A percentile compares a stretch with the other conserved stretches of the same genome.
phyloP scores from a whole-genome alignment of 441 rosid species.

The Pelargonium fulgidum region DNA sequence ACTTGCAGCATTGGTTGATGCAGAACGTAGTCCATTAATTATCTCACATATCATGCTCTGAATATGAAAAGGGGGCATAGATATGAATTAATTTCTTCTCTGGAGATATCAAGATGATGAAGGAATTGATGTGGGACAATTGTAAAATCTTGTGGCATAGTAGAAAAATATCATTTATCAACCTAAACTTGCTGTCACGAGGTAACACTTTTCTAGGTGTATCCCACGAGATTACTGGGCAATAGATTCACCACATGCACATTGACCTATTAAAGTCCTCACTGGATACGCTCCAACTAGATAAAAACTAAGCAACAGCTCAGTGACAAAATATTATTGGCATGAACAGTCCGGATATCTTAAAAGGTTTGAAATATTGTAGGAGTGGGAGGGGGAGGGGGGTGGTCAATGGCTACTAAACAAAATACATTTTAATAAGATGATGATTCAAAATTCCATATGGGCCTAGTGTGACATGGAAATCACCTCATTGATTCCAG shows the following conservation, averaged over 20 bases:
- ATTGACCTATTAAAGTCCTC: too few relatives aligned
- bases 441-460: background rate
- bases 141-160: background rate
- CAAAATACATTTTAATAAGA: conserved; percentile 8
- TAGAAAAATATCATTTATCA: background rate
- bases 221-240: too few relatives aligned
- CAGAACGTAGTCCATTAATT: conserved; percentile 65
- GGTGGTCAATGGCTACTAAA: too few relatives aligned
- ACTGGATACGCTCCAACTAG: too few relatives aligned
- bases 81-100: conserved; percentile 12
- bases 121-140: background rate
- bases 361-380: background rate
- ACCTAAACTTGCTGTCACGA: background rate
- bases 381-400: too few relatives aligned
- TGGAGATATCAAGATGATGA: background rate
- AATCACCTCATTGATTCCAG: conserved; percentile 74
- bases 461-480: conserved; percentile 18
- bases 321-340: too few relatives aligned
- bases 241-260: too few relatives aligned
- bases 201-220: background rate
- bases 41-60: conserved; percentile 76
- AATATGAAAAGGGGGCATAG: conserved; percentile 19
- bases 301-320: too few relatives aligned
- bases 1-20: conserved; percentile 60
- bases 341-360: background rate